These are phyloP conservation scores for Mucor circinelloides DNA, from an alignment of 371 early-diverging fungal genomes.

Conservation along the genomic window DNA sequence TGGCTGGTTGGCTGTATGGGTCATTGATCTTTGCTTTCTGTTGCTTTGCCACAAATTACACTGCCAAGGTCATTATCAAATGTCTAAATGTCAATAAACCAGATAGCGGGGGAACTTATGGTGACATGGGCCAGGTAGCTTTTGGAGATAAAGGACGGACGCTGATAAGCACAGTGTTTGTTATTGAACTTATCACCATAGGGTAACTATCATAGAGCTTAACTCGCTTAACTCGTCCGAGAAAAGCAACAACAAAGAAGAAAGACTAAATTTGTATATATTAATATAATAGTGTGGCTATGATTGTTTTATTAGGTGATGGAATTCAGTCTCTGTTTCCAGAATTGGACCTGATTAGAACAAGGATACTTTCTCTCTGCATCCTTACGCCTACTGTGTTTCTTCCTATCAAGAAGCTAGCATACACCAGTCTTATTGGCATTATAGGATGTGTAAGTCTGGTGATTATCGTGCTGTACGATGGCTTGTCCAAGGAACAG, in stretches of 20 bases:
- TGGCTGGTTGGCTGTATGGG: conserved; percentile 59
- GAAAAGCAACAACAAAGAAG: not conserved
- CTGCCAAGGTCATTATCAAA: conserved; percentile 58
- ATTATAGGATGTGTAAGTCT: conserved; percentile 45
- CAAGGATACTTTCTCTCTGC: conserved; percentile 18
- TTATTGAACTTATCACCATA: conserved; percentile 64
- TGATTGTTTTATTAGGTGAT: conserved; percentile 41
- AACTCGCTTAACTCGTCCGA: not conserved
- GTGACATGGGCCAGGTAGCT: conserved; percentile 68
- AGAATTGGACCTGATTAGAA: conserved; percentile 12
- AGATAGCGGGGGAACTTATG: conserved; percentile 44
- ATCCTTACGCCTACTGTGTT: conserved; percentile 31
- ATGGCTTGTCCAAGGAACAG: conserved; percentile 45
- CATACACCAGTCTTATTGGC: conserved; percentile 54
- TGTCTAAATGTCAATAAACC: conserved; percentile 44
- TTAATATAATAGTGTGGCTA: conserved; percentile 28
- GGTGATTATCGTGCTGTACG: conserved; percentile 42
- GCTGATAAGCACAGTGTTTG: conserved; percentile 52
- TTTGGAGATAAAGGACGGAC: conserved; percentile 59
- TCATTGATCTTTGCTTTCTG: conserved; percentile 51
- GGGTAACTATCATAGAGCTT: conserved; percentile 21
- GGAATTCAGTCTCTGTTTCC: conserved; percentile 35
- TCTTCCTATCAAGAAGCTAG: conserved; percentile 42
- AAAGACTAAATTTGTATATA: not conserved
- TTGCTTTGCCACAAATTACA: conserved; percentile 50